Base-by-base conservation (phyloP, 164 flowering plant genomes). In the Umbilicus rupestris region DNA sequence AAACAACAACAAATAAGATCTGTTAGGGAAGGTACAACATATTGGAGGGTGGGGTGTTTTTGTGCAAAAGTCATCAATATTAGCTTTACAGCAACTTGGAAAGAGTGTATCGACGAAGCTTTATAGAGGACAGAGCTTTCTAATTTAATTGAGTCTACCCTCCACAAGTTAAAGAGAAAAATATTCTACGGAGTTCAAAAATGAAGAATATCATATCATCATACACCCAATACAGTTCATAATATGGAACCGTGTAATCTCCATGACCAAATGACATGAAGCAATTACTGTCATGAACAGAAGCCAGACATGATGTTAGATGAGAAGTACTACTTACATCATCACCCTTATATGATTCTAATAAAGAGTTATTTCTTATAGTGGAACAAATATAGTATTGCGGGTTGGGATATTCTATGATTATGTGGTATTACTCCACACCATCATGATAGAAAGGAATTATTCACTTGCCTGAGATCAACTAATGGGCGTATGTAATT, bases 401-500 rank as follows among this genome's bases (percentile, higher is more conserved):
- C 16, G 12, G 41, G 39, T 52, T 14, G 1, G 19, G n/a, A n/a
- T n/a, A n/a, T n/a, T n/a, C n/a, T n/a, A n/a, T n/a, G n/a, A n/a
- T n/a, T n/a, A n/a, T 16, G 9, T 3, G 19, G 22, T 35, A 17
- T 24, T 58, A 41, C 5, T 28, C n/a, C n/a, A n/a, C n/a, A 62
- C 41, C 8, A 39, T 20, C 19, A 28, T 30, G n/a, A n/a, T n/a
- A n/a, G n/a, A 62, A 33, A 6, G 20, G n/a, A n/a, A 57, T 64
- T 20, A 16, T 57, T 29, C 24, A 73, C 86, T 68, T 55, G 89
- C 98, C 85, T 80, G 81, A 94, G 88, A 83, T 94, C 87, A 79
- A 94, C 50, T 76, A 94, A 67, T 11, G 97, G 92, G 4, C 94
- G 84, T 57, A 94, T 87, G 74, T 88, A 94, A 55, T 82, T 84